Evolutionary conservation across 192 early-diverging fungal species (phyloP).

Genomic region (Piromyces sp.): DNA sequence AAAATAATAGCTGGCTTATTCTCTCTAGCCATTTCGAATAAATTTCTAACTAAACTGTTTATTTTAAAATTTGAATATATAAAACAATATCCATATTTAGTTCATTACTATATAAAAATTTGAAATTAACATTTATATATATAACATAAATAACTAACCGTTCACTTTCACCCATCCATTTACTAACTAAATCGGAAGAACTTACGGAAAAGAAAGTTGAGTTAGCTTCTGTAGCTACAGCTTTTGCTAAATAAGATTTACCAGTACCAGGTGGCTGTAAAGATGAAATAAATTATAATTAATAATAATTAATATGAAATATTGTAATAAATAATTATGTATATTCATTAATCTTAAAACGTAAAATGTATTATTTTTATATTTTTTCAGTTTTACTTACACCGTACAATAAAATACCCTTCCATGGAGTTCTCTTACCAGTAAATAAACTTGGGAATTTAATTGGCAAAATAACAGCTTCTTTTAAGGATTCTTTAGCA

Average conservation of each 20-base stretch:
- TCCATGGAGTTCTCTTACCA: constrained; percentile 89
- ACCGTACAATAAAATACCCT: constrained; percentile 88
- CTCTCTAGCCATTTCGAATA: constrained; percentile 28
- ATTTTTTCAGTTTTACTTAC: constrained; percentile 11
- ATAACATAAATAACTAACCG: constrained; percentile 29
- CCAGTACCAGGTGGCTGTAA: constrained; percentile 79
- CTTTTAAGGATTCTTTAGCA: constrained; percentile 91
- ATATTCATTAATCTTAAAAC: no score
- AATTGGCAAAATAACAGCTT: constrained; percentile 95
- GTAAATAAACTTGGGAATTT: constrained; percentile 94
- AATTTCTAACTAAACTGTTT: neutral
- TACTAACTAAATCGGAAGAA: constrained; percentile 94
- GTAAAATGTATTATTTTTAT: no score
- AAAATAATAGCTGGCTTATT: constrained; percentile 92
- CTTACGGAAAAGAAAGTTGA: constrained; percentile 93
- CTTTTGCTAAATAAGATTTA: constrained; percentile 92
- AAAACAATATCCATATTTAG: no score
- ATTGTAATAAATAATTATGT: no score
- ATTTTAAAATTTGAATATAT: no score
- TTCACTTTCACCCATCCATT: constrained; percentile 99
- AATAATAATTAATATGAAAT: no score
- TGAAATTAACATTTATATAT: no score
- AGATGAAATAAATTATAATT: neutral
- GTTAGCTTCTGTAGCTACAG: constrained; percentile 91
- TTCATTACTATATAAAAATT: no score